phyloP scores from a whole-genome alignment of 108 stramenopile species.

The Pseudonitzschia pungens region DNA sequence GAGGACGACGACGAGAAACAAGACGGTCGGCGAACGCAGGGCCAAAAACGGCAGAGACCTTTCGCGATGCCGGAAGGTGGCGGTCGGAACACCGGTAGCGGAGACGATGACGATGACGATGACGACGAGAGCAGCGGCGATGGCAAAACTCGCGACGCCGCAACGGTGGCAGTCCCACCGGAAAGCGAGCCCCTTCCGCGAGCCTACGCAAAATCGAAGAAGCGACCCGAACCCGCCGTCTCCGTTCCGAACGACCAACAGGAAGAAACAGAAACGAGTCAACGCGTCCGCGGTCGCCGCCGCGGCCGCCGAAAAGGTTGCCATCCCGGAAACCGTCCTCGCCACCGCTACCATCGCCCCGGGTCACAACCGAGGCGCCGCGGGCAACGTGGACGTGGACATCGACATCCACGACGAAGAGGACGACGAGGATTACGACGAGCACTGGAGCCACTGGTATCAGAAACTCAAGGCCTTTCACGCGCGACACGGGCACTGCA shows the following conservation, averaged over 20 bases:
- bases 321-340: not conserved
- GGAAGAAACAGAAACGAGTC: no score
- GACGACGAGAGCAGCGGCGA: not conserved
- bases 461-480: not conserved
- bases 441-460: not conserved
- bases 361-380: not conserved
- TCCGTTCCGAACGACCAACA: no score
- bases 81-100: not conserved
- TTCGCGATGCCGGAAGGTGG: not conserved
- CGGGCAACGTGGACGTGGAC: not conserved
- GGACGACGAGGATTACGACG: conserved; percentile 3
- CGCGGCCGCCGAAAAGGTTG: no score
- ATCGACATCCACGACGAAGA: not conserved
- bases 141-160: not conserved
- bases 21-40: not conserved
- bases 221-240: no score
- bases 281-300: no score
- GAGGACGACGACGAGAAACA: not conserved
- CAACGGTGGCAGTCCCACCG: not conserved
- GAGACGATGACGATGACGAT: not conserved
- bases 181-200: not conserved
- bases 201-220: no score
- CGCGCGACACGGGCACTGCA: not conserved
- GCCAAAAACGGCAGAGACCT: not conserved
- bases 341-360: not conserved